Conservation (phyloP, 2,329 filamentous ascomycete genomes). For the Aureobasidium pullulans region DNA sequence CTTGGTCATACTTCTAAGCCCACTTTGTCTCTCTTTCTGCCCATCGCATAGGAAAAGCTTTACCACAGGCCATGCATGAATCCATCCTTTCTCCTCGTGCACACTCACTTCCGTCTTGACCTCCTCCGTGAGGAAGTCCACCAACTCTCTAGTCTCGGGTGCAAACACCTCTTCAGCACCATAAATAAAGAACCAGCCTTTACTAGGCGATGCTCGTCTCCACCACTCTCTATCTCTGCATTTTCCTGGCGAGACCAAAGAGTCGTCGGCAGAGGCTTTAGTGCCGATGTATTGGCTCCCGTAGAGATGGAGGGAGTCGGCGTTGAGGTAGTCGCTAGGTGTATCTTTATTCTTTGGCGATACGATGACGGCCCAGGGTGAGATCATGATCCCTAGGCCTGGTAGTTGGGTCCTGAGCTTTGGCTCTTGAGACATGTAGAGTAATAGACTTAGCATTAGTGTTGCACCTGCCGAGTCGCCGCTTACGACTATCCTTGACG, state of each 20-base stretch:
- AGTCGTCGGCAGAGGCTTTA: constrained; percentile 44
- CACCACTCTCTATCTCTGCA: constrained; percentile 61
- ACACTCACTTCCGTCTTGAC: constrained; percentile 49
- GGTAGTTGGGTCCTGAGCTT: constrained; percentile 41
- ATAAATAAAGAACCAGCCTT: constrained; percentile 63
- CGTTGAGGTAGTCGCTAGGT: constrained; percentile 66
- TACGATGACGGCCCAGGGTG: constrained; percentile 71
- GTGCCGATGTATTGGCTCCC: constrained; percentile 60
- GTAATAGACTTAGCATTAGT: constrained; percentile 63
- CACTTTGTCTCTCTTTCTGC: constrained; percentile 39
- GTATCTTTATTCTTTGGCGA: constrained; percentile 62
- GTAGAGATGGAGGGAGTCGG: constrained; percentile 58
- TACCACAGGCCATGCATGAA: constrained; percentile 80
- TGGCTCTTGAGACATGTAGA: constrained; percentile 52
- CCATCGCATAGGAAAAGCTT: constrained; percentile 48
- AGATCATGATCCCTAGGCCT: constrained; percentile 64
- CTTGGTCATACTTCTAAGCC: constrained; percentile 39
- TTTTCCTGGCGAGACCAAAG: constrained; percentile 61
- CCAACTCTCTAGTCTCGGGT: constrained; percentile 57
- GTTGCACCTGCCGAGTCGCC: constrained; percentile 77
- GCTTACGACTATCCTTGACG: constrained; percentile 59
- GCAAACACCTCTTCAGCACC: constrained; percentile 73
- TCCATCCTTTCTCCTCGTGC: constrained; percentile 56
- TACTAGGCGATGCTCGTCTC: constrained; percentile 56
- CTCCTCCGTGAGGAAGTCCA: constrained; percentile 45